These are phyloP conservation scores for Nakazawaea pomicola DNA, from an alignment of 805 yeast genomes.

Conservation along the genomic window DNA sequence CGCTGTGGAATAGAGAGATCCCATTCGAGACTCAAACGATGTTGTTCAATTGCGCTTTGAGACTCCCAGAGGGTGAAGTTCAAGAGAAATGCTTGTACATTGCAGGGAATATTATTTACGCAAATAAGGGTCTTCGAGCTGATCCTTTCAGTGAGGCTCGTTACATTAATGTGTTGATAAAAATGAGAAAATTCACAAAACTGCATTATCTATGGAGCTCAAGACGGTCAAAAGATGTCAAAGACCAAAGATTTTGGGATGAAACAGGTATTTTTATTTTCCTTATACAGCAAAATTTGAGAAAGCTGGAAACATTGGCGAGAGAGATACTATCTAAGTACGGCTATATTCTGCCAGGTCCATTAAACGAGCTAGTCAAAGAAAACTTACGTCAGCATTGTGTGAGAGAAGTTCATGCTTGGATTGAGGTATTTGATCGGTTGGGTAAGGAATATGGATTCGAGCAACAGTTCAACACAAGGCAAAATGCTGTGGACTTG, in stretches of 20 bases:
- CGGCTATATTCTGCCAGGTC: conserved; percentile 32
- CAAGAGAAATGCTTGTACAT: conserved; percentile 28
- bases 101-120: conserved; percentile 40
- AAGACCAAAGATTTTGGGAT: conserved; percentile 44
- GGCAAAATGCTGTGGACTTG: neutral
- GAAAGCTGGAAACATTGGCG: conserved; percentile 31
- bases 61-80: conserved; percentile 22
- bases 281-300: conserved; percentile 27
- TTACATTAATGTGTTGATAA: conserved; percentile 39
- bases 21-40: conserved; percentile 30
- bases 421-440: conserved; percentile 3
- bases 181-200: conserved; percentile 25
- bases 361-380: conserved; percentile 28
- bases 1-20: conserved; percentile 14
- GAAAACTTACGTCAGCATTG: neutral
- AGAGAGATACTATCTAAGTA: conserved; percentile 22
- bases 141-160: conserved; percentile 49
- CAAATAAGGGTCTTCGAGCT: conserved; percentile 34
- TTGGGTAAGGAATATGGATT: conserved; percentile 7
- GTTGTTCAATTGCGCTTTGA: conserved; percentile 37
- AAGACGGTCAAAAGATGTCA: conserved; percentile 29
- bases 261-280: conserved; percentile 42
- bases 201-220: conserved; percentile 35
- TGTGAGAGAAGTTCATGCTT: neutral
- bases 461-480: conserved; percentile 2